A percentile compares a stretch with the other conserved stretches of the same genome.
These are phyloP conservation scores for Ascochyta clinopodiicola DNA, from an alignment of 2,329 filamentous ascomycete genomes.

Conservation along the genomic window DNA sequence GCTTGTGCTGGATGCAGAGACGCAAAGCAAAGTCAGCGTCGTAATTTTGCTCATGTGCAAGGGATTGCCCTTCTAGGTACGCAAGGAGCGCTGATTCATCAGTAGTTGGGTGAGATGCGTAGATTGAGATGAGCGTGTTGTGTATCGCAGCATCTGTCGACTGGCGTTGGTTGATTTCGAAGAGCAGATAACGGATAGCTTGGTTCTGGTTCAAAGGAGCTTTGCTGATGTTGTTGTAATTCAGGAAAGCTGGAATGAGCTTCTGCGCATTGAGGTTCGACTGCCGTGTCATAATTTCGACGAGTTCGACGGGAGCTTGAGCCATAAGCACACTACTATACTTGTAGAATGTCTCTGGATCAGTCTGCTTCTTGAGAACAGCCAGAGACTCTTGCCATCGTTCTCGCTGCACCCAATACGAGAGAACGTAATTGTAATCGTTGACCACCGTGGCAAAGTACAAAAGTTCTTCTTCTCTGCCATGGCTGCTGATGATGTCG, in stretches of 20 bases:
- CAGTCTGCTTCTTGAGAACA: slow-evolving; percentile 91
- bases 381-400: slow-evolving; percentile 86
- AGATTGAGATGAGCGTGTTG: slow-evolving; percentile 95
- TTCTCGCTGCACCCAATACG: slow-evolving; percentile 97
- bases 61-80: slow-evolving; percentile 87
- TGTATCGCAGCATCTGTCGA: slow-evolving; percentile 87
- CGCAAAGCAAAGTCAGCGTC: slow-evolving; percentile 96
- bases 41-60: slow-evolving; percentile 76
- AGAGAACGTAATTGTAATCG: slow-evolving; percentile 92
- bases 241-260: slow-evolving; percentile 90
- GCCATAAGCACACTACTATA: slow-evolving; percentile 98
- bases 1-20: slow-evolving; percentile 91
- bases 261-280: slow-evolving; percentile 82
- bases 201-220: slow-evolving; percentile 78
- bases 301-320: slow-evolving; percentile 80
- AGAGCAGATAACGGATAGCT: slow-evolving; percentile 90
- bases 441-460: slow-evolving; percentile 88
- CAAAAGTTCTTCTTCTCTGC: slow-evolving; percentile 88
- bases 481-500: slow-evolving; percentile 94
- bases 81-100: slow-evolving; percentile 86
- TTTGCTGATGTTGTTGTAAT: slow-evolving; percentile 82
- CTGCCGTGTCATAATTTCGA: slow-evolving; percentile 96
- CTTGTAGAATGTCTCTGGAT: slow-evolving; percentile 91
- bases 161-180: slow-evolving; percentile 85
- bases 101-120: slow-evolving; percentile 81